Evolutionary conservation across 106 monocot species (phyloP), one percentile per base, ranked within the genome.

Genomic region (Acorus calamus): DNA sequence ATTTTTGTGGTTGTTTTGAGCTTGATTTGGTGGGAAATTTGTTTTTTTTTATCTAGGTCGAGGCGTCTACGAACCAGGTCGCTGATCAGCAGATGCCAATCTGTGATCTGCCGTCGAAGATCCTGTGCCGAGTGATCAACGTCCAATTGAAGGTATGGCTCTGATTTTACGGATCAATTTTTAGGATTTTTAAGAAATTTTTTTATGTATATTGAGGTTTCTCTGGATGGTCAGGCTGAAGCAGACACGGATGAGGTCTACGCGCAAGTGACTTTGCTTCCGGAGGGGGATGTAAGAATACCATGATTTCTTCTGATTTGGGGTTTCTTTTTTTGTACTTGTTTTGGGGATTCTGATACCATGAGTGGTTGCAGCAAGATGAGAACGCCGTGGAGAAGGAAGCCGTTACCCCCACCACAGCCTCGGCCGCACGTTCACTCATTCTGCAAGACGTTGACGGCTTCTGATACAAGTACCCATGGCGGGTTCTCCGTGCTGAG

Each of bases 381-480:
- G 86, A 84, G 77, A 79, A 74, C 47, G 10, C 13, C 13, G 69
- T 59, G 57, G 86, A 79, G 56, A 86, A 83, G 56, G 93, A 89
- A 89, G 66, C 49, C 57, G 3, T 63, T 58, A 7, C 68, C 70
- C 4, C 47, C 63, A 4, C 47, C 67, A 6, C 59, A 60, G 2
- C 71, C 77, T 1, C 69, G 93, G 48, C 93, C 88, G 4, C 70
- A 64, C 4, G 88, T 93, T 3, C 80, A 75, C 65, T 88, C 93
- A 5, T 93, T 93, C 65, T 89, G 89, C 61, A 93, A 93, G 86
- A 93, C 89, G 1, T 70, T 89, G 60, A 94, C 89, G 7, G 94
- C 94, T 2, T 89, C 89, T 5, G 89, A 94, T 73, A 89, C 94
- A 3, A 94, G 94, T 74, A 94, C 94, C 13, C 94, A 94, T 73